Evolutionary conservation across 208 protist species (phyloP).

Genomic region (Phytomonas sp.): DNA sequence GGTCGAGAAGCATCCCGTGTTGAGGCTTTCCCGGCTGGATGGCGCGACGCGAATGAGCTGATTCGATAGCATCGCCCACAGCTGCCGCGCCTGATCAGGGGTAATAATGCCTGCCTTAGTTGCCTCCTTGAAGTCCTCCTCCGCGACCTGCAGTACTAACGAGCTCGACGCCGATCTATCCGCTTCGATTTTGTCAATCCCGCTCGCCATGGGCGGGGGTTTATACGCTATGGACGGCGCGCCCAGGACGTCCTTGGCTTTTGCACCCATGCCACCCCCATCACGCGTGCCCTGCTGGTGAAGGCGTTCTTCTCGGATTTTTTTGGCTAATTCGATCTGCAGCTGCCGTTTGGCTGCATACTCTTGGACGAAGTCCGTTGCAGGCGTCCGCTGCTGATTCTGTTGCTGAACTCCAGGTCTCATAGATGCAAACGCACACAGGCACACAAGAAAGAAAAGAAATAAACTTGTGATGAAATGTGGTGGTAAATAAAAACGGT

Average conservation of each 20-base stretch:
- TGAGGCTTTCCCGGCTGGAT: slow-evolving; percentile 10
- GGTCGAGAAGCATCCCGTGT: slow-evolving; percentile 13
- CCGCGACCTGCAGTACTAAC: slow-evolving; percentile 45
- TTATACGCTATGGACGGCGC: no score
- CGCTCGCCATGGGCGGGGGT: neutral
- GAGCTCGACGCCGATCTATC: neutral
- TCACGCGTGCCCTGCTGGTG: slow-evolving; percentile 14
- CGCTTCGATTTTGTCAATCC: slow-evolving; percentile 1
- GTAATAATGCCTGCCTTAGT: slow-evolving; percentile 73
- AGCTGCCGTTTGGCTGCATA: slow-evolving; percentile 80
- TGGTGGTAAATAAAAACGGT: neutral
- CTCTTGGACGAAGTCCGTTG: slow-evolving; percentile 78
- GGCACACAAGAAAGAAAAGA: slow-evolving; percentile 5
- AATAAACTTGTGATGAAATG: neutral
- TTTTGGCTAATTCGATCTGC: slow-evolving; percentile 67
- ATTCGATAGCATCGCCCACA: slow-evolving; percentile 83
- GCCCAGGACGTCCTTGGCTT: neutral
- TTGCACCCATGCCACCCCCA: slow-evolving; percentile 1
- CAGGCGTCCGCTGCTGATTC: slow-evolving; percentile 24
- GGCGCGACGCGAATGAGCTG: slow-evolving; percentile 58
- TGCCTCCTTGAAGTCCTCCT: slow-evolving; percentile 68
- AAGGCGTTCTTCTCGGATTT: slow-evolving; percentile 64
- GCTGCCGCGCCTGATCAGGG: slow-evolving; percentile 69
- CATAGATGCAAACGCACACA: slow-evolving; percentile 6
- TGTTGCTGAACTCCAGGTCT: slow-evolving; percentile 5